Evolutionary conservation across 2,329 filamentous ascomycete genomes (phyloP).

Genomic region (Curvularia lunata): DNA sequence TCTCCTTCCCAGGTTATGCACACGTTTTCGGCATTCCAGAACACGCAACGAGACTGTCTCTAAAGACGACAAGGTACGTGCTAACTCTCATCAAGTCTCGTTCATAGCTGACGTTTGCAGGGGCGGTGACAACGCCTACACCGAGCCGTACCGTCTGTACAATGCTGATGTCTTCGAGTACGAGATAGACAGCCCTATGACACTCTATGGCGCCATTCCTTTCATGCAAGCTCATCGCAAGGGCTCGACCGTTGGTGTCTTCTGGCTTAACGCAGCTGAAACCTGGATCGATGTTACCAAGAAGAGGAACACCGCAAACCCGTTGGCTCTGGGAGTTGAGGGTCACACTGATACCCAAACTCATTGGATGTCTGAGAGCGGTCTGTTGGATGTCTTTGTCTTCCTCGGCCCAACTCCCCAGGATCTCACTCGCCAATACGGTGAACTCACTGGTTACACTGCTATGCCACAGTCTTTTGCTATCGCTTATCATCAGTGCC

Average conservation of each 20-base stretch:
- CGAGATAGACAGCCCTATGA: slow-evolving; percentile 96
- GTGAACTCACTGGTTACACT: slow-evolving; percentile 88
- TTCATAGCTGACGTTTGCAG: slow-evolving; percentile 37
- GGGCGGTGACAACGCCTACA: slow-evolving; percentile 82
- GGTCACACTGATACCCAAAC: slow-evolving; percentile 80
- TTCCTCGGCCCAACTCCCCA: slow-evolving; percentile 88
- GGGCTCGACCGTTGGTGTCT: slow-evolving; percentile 90
- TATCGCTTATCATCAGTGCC: slow-evolving; percentile 94
- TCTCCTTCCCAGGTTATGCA: slow-evolving; percentile 88
- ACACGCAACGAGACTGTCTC: slow-evolving; percentile 84
- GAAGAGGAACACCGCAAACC: slow-evolving; percentile 73
- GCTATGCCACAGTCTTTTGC: slow-evolving; percentile 91
- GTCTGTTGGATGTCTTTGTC: slow-evolving; percentile 89
- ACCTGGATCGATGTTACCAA: slow-evolving; percentile 98
- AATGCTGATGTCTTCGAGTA: slow-evolving; percentile 99
- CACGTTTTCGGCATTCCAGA: slow-evolving; percentile 95
- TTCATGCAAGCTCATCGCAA: slow-evolving; percentile 98
- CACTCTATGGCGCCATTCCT: slow-evolving; percentile 94
- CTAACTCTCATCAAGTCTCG: background rate
- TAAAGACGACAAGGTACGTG: slow-evolving; percentile 79
- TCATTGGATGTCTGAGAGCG: slow-evolving; percentile 96
- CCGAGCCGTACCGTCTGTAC: slow-evolving; percentile 91
- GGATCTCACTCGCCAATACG: slow-evolving; percentile 81
- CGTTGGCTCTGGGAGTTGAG: slow-evolving; percentile 73
- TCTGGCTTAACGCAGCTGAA: slow-evolving; percentile 97